These are phyloP conservation scores for Globisporangium paroecandrum DNA, from an alignment of 352 stramenopile species.

Conservation along the genomic window DNA sequence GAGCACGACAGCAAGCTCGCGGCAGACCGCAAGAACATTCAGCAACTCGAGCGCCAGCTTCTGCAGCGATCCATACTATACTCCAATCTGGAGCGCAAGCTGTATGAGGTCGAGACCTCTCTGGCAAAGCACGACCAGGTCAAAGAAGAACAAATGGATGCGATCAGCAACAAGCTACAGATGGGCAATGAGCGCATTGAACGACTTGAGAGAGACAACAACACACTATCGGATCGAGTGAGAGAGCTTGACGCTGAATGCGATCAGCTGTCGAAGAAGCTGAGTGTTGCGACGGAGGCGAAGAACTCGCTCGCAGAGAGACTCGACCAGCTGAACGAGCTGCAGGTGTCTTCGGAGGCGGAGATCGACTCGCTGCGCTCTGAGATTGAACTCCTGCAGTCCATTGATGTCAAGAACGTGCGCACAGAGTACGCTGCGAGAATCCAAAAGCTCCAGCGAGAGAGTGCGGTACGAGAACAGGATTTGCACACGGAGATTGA, in stretches of 20 bases:
- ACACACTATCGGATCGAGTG: slow-evolving; percentile 27
- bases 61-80: slow-evolving; percentile 60
- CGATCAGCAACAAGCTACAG: slow-evolving; percentile 31
- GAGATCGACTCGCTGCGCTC: slow-evolving; percentile 55
- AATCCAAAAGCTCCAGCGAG: slow-evolving; percentile 55
- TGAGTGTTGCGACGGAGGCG: slow-evolving; percentile 38
- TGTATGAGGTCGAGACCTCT: slow-evolving; percentile 67
- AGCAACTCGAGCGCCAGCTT: slow-evolving; percentile 75
- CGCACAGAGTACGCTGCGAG: slow-evolving; percentile 36
- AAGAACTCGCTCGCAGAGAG: slow-evolving; percentile 54
- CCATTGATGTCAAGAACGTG: slow-evolving; percentile 53
- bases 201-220: slow-evolving; percentile 41
- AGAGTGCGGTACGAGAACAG: slow-evolving; percentile 38
- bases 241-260: slow-evolving; percentile 28
- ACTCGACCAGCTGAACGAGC: slow-evolving; percentile 43
- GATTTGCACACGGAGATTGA: slow-evolving; percentile 53
- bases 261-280: slow-evolving; percentile 26
- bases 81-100: slow-evolving; percentile 59
- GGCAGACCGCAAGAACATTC: slow-evolving; percentile 59
- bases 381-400: slow-evolving; percentile 66
- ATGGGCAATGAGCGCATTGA: slow-evolving; percentile 24
- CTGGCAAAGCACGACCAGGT: slow-evolving; percentile 47
- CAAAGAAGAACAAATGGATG: slow-evolving; percentile 43
- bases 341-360: slow-evolving; percentile 35
- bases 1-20: slow-evolving; percentile 66